These are phyloP conservation scores for Amphicarpaea edgeworthii DNA, from an alignment of 306 rosid genomes.

Conservation along the genomic window DNA sequence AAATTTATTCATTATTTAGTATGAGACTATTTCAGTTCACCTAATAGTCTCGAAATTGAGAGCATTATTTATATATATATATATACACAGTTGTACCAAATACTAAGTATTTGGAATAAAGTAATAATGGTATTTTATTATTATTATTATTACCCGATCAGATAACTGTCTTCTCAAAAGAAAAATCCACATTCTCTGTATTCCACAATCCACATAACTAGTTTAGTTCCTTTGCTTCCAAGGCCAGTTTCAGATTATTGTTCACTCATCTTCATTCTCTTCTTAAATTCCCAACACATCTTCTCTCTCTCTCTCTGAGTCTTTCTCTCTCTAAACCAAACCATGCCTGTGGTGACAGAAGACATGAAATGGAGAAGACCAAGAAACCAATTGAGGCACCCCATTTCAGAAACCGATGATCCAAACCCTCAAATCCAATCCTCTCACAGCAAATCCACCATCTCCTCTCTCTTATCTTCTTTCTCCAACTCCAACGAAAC, in stretches of 20 bases:
- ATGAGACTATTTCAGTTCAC: no score
- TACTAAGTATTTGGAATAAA: no score
- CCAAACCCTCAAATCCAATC: conserved; percentile 66
- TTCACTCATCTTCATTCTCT: conserved; percentile 24
- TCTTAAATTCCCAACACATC: background rate
- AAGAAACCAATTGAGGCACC: conserved; percentile 64
- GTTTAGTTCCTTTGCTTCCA: conserved; percentile 39
- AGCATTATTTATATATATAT: no score
- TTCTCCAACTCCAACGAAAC: conserved; percentile 64
- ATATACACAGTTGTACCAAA: no score
- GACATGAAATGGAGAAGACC: conserved; percentile 75
- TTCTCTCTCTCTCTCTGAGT: conserved; percentile 18
- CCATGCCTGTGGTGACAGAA: conserved; percentile 70
- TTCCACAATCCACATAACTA: conserved; percentile 20
- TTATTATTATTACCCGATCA: background rate
- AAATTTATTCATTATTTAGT: background rate
- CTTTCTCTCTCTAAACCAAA: no score
- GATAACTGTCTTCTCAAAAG: background rate
- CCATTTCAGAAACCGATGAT: conserved; percentile 65
- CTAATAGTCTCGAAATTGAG: no score
- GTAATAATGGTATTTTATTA: no score
- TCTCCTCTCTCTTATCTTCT: conserved; percentile 79
- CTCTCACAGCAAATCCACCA: conserved; percentile 79
- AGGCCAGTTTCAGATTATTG: conserved; percentile 2
- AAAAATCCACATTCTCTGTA: background rate